Evolutionary conservation across 352 stramenopile genomes (phyloP).

Genomic region (Phytopythium mirpurense): DNA sequence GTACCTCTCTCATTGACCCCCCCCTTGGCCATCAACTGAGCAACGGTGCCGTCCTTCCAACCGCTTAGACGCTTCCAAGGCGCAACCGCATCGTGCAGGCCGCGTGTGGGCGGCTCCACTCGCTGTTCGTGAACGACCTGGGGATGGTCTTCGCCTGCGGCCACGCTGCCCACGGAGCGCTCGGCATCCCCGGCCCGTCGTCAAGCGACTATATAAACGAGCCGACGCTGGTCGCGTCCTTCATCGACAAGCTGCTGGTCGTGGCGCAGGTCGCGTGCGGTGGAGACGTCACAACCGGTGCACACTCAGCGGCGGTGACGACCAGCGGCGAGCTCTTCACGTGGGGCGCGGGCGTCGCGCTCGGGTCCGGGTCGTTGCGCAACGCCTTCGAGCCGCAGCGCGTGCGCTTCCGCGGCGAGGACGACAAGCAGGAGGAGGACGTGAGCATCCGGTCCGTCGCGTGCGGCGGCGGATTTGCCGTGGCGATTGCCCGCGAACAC

Average conservation of each 20-base stretch:
- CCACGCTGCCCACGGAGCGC: slow-evolving; percentile 38
- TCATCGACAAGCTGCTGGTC: slow-evolving; percentile 40
- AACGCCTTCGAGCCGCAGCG: slow-evolving; percentile 33
- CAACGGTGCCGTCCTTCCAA: no score
- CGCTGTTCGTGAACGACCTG: slow-evolving; percentile 58
- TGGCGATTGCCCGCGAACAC: slow-evolving; percentile 40
- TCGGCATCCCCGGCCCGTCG: slow-evolving; percentile 23
- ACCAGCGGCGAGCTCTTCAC: slow-evolving; percentile 58
- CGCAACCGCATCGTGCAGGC: slow-evolving; percentile 56
- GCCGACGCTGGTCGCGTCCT: slow-evolving; percentile 43
- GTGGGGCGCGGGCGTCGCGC: slow-evolving; percentile 61
- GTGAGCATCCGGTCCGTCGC: slow-evolving; percentile 28
- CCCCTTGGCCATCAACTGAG: no score
- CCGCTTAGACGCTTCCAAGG: slow-evolving; percentile 16
- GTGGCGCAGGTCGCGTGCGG: slow-evolving; percentile 41
- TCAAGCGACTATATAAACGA: slow-evolving; percentile 14
- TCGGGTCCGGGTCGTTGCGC: slow-evolving; percentile 33
- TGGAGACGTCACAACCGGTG: slow-evolving; percentile 44
- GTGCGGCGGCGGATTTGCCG: slow-evolving; percentile 75
- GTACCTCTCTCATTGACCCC: not conserved
- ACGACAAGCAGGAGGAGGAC: not conserved
- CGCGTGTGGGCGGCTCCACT: slow-evolving; percentile 52
- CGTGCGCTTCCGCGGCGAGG: slow-evolving; percentile 17
- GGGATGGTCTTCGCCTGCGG: slow-evolving; percentile 61
- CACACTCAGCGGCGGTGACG: slow-evolving; percentile 66